These are phyloP conservation scores for Hansenula lynferdii DNA, from an alignment of 1,139 yeast genomes.

Conservation along the genomic window DNA sequence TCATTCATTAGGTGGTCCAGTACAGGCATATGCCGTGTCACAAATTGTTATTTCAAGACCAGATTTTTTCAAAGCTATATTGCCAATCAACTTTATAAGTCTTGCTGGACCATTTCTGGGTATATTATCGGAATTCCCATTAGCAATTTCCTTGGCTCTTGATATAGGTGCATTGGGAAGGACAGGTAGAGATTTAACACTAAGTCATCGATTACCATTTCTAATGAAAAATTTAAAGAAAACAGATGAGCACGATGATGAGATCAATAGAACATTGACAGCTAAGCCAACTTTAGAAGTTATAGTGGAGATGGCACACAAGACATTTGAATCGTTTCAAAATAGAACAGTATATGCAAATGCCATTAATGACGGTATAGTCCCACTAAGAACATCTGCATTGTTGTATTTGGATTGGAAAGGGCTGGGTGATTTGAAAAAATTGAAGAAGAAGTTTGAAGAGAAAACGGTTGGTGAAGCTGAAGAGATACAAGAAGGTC, in stretches of 20 bases:
- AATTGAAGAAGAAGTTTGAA: slow-evolving; percentile 25
- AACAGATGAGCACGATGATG: slow-evolving; percentile 5
- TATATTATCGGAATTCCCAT: slow-evolving; percentile 55
- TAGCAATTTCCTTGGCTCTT: slow-evolving; percentile 50
- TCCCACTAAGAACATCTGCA: slow-evolving; percentile 85
- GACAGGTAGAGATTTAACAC: slow-evolving; percentile 60
- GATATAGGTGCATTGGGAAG: slow-evolving; percentile 60
- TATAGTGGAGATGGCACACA: slow-evolving; percentile 49
- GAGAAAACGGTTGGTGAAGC: slow-evolving; percentile 8
- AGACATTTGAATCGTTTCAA: slow-evolving; percentile 39
- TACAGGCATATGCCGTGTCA: slow-evolving; percentile 59
- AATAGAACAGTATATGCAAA: slow-evolving; percentile 39
- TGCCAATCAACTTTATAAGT: slow-evolving; percentile 53
- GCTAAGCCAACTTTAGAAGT: slow-evolving; percentile 45
- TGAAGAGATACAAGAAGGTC: slow-evolving; percentile 12
- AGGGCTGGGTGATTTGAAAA: slow-evolving; percentile 46
- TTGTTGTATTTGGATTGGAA: slow-evolving; percentile 69
- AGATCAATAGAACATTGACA: slow-evolving; percentile 19
- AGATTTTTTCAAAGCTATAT: slow-evolving; percentile 44
- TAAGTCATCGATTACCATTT: slow-evolving; percentile 30
- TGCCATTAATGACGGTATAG: slow-evolving; percentile 73
- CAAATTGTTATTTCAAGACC: slow-evolving; percentile 46
- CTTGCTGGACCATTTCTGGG: slow-evolving; percentile 62
- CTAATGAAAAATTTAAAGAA: slow-evolving; percentile 7
- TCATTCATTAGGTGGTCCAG: slow-evolving; percentile 64